Evolutionary conservation across 2,329 filamentous ascomycete genomes (phyloP).

Genomic region (Pyrenochaeta sp.): DNA sequence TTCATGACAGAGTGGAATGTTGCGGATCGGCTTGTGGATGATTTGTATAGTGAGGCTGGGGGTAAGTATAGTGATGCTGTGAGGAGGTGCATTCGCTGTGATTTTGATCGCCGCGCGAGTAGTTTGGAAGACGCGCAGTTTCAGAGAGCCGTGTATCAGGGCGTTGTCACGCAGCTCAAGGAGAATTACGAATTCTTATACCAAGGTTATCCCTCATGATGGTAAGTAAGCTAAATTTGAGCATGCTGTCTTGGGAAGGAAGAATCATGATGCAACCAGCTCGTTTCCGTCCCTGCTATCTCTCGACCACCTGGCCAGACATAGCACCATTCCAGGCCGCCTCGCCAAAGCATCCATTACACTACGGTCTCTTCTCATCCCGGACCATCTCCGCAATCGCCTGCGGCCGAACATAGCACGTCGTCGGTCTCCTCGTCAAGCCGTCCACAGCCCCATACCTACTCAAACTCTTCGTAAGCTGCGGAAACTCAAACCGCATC

Average conservation of each 20-base stretch:
- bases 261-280: too few relatives aligned
- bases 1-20: slow-evolving; percentile 28
- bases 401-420: slow-evolving; percentile 1
- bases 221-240: too few relatives aligned
- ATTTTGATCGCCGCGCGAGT: slow-evolving; percentile 32
- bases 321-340: too few relatives aligned
- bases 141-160: slow-evolving; percentile 37
- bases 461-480: slow-evolving; percentile 5
- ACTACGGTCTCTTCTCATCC: too few relatives aligned
- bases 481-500: slow-evolving; percentile 7
- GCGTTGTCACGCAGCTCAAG: slow-evolving; percentile 38
- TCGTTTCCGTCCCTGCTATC: too few relatives aligned
- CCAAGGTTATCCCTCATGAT: background rate
- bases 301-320: too few relatives aligned
- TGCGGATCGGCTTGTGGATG: slow-evolving; percentile 33
- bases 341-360: too few relatives aligned
- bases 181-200: slow-evolving; percentile 38
- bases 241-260: too few relatives aligned
- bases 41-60: slow-evolving; percentile 37
- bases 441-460: slow-evolving; percentile 8
- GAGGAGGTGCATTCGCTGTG: slow-evolving; percentile 40
- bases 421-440: slow-evolving; percentile 3
- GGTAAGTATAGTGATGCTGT: slow-evolving; percentile 41
- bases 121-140: slow-evolving; percentile 37
- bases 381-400: background rate